Evolutionary conservation across 768 basidiomycete genomes (phyloP).

Genomic region (Mycena galopus): DNA sequence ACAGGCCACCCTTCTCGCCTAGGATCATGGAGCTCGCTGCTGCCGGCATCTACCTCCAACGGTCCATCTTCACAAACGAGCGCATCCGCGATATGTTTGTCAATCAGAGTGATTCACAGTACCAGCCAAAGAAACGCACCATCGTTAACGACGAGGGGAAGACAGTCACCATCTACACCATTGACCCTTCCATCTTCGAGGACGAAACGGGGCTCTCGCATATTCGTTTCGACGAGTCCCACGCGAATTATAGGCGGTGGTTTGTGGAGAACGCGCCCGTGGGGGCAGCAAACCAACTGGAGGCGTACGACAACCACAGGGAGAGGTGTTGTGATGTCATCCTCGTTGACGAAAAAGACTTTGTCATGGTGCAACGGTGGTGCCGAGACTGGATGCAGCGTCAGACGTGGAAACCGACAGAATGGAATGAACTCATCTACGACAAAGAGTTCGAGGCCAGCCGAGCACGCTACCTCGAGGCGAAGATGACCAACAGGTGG

Average conservation of each 20-base stretch:
- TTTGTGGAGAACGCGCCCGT: not conserved
- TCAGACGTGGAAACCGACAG: not conserved
- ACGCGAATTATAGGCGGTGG: not conserved
- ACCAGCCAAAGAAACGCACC: not conserved
- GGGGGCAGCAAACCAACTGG: not conserved
- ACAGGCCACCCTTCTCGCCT: not conserved
- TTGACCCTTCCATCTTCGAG: not conserved
- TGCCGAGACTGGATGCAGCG: not conserved
- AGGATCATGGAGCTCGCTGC: not conserved
- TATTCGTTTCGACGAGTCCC: not conserved
- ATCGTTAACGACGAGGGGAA: not conserved
- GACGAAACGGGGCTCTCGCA: not conserved
- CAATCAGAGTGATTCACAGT: not conserved
- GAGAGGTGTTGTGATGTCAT: not conserved
- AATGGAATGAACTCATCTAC: not conserved
- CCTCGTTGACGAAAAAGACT: not conserved
- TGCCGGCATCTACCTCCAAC: not conserved
- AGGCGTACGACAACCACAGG: conserved; percentile 13
- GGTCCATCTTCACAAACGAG: not conserved
- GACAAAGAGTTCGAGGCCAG: not conserved
- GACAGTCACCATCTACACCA: not conserved
- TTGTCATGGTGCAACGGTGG: not conserved
- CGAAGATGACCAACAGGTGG: not conserved
- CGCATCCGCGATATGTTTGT: not conserved
- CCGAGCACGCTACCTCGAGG: not conserved